Conservation (phyloP, 2,329 filamentous ascomycete species). For the Trichophyton simii region DNA sequence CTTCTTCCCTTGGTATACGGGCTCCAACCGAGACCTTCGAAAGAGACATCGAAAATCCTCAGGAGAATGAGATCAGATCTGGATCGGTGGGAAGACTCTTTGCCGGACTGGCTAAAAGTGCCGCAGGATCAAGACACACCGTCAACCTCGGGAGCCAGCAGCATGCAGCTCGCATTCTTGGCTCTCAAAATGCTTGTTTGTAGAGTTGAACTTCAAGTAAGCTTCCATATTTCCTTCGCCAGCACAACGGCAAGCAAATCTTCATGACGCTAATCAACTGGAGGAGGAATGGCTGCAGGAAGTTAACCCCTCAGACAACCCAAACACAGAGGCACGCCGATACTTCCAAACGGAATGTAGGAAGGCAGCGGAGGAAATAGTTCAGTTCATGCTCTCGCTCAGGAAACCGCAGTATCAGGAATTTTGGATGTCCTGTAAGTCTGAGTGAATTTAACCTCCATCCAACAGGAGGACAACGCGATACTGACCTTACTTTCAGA, state of each 20-base stretch:
- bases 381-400: conserved; percentile 39
- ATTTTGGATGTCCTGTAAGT: conserved; percentile 40
- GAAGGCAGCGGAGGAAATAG: conserved; percentile 34
- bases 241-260: neutral
- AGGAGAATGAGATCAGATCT: conserved; percentile 35
- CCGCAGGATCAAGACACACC: conserved; percentile 23
- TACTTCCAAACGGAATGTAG: conserved; percentile 38
- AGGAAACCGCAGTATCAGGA: conserved; percentile 37
- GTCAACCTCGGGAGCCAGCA: conserved; percentile 31
- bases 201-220: conserved; percentile 36
- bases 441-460: neutral
- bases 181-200: conserved; percentile 37
- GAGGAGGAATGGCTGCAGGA: conserved; percentile 20
- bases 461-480: neutral
- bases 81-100: conserved; percentile 34
- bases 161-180: conserved; percentile 34
- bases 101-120: conserved; percentile 32
- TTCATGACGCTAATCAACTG: neutral
- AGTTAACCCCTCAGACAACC: conserved; percentile 29
- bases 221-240: conserved; percentile 12
- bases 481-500: conserved; percentile 18
- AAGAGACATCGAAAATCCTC: conserved; percentile 35
- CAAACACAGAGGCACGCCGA: conserved; percentile 35
- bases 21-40: conserved; percentile 31
- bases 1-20: conserved; percentile 36